Percentiles rank a stretch among this genome's conserved stretches.
Evolutionary conservation across 768 basidiomycete genomes (phyloP).

Genomic region (Phaeotremella fagi): DNA sequence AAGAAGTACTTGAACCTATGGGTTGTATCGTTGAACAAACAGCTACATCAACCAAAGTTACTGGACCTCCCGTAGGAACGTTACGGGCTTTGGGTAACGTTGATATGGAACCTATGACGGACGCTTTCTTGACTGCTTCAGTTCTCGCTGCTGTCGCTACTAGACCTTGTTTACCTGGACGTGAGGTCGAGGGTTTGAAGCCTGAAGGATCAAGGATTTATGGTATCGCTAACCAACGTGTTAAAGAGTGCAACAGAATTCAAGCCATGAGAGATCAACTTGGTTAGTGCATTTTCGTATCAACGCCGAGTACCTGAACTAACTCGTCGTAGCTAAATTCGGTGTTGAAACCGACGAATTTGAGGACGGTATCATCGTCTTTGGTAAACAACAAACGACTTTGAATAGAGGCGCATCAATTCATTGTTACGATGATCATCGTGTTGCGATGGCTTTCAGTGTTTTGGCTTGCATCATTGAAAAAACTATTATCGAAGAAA

Average conservation of each 20-base stretch:
- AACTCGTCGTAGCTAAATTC: constrained; percentile 67
- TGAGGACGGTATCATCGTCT: constrained; percentile 85
- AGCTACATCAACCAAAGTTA: constrained; percentile 79
- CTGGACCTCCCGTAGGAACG: constrained; percentile 74
- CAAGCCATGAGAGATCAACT: constrained; percentile 94
- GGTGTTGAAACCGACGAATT: constrained; percentile 87
- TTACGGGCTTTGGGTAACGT: constrained; percentile 78
- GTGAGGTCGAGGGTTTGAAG: constrained; percentile 31
- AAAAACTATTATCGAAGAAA: constrained; percentile 84
- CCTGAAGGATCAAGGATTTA: constrained; percentile 68
- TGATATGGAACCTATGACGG: constrained; percentile 99
- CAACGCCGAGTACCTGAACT: not conserved
- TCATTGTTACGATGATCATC: constrained; percentile 97
- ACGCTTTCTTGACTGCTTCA: constrained; percentile 94
- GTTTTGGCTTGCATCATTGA: constrained; percentile 71
- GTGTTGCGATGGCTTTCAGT: constrained; percentile 97
- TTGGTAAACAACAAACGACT: constrained; percentile 64
- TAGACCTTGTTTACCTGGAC: constrained; percentile 49
- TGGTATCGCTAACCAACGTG: constrained; percentile 95
- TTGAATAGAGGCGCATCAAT: constrained; percentile 71
- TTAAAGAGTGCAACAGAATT: constrained; percentile 97
- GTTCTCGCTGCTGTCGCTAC: constrained; percentile 80
- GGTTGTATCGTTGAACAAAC: constrained; percentile 89
- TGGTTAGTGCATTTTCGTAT: constrained; percentile 52
- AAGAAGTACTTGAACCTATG: constrained; percentile 88